A percentile compares a stretch with the other conserved stretches of the same genome.
Evolutionary conservation across 2,329 filamentous ascomycete species (phyloP).

Genomic region (Capronia americana): DNA sequence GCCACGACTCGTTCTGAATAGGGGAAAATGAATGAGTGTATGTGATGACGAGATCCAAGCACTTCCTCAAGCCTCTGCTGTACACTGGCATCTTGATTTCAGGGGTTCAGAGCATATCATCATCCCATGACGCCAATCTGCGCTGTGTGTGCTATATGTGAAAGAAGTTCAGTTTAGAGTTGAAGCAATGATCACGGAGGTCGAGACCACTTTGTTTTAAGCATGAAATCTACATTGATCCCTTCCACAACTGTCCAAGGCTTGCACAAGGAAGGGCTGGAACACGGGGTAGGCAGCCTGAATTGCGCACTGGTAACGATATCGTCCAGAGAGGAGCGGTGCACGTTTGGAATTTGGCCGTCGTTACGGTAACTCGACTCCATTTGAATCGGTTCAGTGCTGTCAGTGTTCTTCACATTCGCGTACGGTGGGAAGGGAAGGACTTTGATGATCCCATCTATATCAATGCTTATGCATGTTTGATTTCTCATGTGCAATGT

Average conservation of each 20-base stretch:
- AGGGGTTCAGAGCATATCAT: not conserved
- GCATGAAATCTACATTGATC: not conserved
- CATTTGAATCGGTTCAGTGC: not conserved
- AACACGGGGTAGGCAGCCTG: not conserved
- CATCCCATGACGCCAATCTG: not conserved
- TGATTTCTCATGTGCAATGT: conserved; percentile 1
- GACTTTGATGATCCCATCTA: not conserved
- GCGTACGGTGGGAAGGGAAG: not conserved
- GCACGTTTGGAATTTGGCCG: not conserved
- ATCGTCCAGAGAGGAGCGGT: not conserved
- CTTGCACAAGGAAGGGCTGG: not conserved
- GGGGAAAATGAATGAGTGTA: not conserved
- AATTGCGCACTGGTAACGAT: not conserved
- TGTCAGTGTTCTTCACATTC: not conserved
- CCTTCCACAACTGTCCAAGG: not conserved
- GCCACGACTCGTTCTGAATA: not conserved
- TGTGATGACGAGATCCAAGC: not conserved
- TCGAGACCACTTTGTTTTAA: not conserved
- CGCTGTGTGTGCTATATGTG: not conserved
- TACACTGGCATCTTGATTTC: not conserved
- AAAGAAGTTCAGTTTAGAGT: not conserved
- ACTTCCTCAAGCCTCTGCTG: not conserved
- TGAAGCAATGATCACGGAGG: not conserved
- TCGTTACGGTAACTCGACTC: not conserved
- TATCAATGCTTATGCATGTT: not conserved